Evolutionary conservation across 805 yeast species (phyloP).

Genomic region (Pichia nakasei): DNA sequence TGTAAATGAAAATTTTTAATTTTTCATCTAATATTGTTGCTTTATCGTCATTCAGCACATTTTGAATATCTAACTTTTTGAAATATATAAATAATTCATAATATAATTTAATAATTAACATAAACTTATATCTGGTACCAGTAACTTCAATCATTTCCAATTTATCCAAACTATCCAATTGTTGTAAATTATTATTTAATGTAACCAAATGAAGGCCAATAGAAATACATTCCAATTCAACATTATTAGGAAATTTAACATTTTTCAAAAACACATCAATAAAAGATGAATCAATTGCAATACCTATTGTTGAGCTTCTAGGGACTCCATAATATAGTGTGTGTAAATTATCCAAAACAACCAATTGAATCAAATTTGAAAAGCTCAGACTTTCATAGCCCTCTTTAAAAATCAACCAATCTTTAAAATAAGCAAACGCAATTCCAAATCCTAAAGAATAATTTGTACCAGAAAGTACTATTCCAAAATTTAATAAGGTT

Average conservation of each 20-base stretch:
- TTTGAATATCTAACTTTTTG: conserved; percentile 5
- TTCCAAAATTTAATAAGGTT: conserved; percentile 43
- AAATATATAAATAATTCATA: conserved; percentile 15
- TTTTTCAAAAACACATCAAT: conserved; percentile 11
- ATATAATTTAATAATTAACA: conserved; percentile 19
- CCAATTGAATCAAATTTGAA: conserved; percentile 36
- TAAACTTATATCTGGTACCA: conserved; percentile 20
- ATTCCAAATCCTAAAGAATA: conserved; percentile 50
- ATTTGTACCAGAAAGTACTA: conserved; percentile 50
- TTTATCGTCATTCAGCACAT: not conserved
- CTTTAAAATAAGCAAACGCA: conserved; percentile 48
- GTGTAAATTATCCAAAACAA: conserved; percentile 43
- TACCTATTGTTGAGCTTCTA: conserved; percentile 16
- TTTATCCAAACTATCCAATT: conserved; percentile 11
- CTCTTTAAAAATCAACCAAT: conserved; percentile 40
- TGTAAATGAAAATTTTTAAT: conserved; percentile 18
- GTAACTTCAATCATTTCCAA: conserved; percentile 9
- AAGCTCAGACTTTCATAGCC: conserved; percentile 16
- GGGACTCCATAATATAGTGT: conserved; percentile 42
- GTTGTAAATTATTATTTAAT: conserved; percentile 14
- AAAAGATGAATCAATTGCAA: conserved; percentile 15
- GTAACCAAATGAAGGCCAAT: conserved; percentile 20
- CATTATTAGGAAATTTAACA: conserved; percentile 5
- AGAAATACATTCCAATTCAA: conserved; percentile 15
- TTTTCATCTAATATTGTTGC: not conserved